Evolutionary conservation across 2,329 filamentous ascomycete genomes (phyloP), one percentile per base, ranked within the genome.

Genomic region (Beauveria sp.): DNA sequence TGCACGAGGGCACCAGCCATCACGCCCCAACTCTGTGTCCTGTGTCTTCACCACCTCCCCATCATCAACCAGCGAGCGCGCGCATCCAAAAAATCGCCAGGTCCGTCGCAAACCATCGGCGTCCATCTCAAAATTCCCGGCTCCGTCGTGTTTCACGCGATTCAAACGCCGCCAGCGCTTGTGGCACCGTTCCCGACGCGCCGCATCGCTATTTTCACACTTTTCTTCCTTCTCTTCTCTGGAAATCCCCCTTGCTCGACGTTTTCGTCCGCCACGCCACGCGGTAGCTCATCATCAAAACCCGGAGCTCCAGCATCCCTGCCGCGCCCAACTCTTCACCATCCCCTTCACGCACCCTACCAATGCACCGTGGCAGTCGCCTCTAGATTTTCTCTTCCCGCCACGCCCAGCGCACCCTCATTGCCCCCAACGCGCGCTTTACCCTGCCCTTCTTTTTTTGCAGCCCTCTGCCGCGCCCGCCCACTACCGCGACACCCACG

Each of bases 81-180:
- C 82, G 81, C 81, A 84, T 84, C 80, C 70, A 75, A 80, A 83
- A 82, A 80, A 82, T 83, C 81, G 78, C 80, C 80, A 79, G 77
- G 80, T 79, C 80, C 75, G 78, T 79, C 77, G 77, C 78, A 79
- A 80, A 79, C 75, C 81, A 84, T 84, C 81, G 75, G 80, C 75
- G 76, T 73, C 77, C 80, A 83, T 84, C 81, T 75, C 73, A 74
- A 55, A 79, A 76, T 78, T 74, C 73, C 76, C 76, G 76, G 77
- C 75, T 78, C 76, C 76, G 77, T 76, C 75, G 75, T 76, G 77
- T 79, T 77, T 76, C 77, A 81, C 81, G 80, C 82, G 77, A 78
- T 78, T 81, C 78, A 74, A 73, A 78, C 75, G 75, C 78, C 74
- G 76, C 72, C 74, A 69, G 69, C 71, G 70, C 74, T 72, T 69